Evolutionary conservation across 2,329 filamentous ascomycete species (phyloP), one percentile per base, ranked within the genome.

Genomic region (Colletotrichum destructivum): DNA sequence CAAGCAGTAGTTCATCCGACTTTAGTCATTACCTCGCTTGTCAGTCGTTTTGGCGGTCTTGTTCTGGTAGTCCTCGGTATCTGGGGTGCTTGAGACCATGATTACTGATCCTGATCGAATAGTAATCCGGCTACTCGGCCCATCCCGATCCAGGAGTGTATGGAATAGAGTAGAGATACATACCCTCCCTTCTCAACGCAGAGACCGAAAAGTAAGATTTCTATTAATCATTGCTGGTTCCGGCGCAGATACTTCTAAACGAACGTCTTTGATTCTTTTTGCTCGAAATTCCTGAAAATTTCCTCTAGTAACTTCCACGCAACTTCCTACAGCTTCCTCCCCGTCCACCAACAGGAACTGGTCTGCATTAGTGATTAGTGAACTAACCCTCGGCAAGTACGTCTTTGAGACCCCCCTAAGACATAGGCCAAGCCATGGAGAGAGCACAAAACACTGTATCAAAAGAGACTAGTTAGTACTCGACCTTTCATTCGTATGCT

Each of bases 71-170:
- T 18, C 8, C 4, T 1, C 23, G 38, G 38, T 38, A 38, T 35
- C 52, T 56, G 38, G 55, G 31, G 31, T 5, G 31, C 46, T 23
- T 66, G 35, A 35, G 21, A 46, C 23, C 4, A 18, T 62, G 64
- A 67, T 67, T 62, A 62, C 38, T 62, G 56, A 62, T 67, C 64
- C n/a, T 11, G 11, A 35, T 4, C 26, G 47, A 62, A 23, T 67
- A 67, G 56, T 67, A 49, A 54, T 54, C 56, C 46, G 8, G 21
- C 4, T 15, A 18, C 16, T 52, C 26, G 2, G 49, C 49, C 16
- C 12, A 13, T 26, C 49, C 7, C 13, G 15, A 15, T 16, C 12
- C 38, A 15, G 21, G n/a, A 18, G 31, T 35, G 31, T 35, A 9
- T 35, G 31, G 8, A 2, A 35, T 35, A 31, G 1, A 8, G 31